Base-by-base conservation (phyloP, 1,139 yeast species). In the Saccharomyces hybrid region DNA sequence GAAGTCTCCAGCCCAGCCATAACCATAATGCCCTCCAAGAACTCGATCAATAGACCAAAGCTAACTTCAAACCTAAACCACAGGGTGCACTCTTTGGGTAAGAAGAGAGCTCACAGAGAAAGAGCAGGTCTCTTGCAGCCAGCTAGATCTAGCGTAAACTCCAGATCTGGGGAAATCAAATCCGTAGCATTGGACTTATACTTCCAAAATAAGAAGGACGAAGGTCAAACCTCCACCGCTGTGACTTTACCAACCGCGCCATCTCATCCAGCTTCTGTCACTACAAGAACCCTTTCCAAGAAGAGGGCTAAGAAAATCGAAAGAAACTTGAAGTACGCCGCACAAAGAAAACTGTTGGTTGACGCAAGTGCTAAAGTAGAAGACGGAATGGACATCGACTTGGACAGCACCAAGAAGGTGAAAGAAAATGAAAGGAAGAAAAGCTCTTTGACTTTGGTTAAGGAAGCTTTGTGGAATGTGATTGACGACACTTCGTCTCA, bases 261-360 rank as follows among this genome's bases (percentile, higher is more conserved):
- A 38, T 16, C 42, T 14, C 42, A 8, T 4, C 63, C 74, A n/a
- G 77, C 79, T 19, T 73, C 73, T 1, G 63, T 84, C 54, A 83
- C 84, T 46, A 84, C 81, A 50, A 76, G 74, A 52, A 80, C 89
- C 0, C 75, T 88, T 55, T 85, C 95, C 41, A 88, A 84, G 64
- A 90, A 90, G 74, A 83, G 88, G 72, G 84, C 88, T 49, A 81
- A 84, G 75, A 90, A 90, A 74, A 78, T 88, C 62, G 88, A 83
- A 61, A 83, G 97, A 77, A 88, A 87, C 68, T 77, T 82, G 67
- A 84, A 82, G 67, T 88, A 88, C 68, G 78, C 81, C 32, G 80
- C 78, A 55, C 78, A 77, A 58, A 80, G 88, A 76, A 75, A 75
- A 61, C 68, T 79, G 58, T 66, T 73, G 53, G 76, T 77, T 50